Base-by-base conservation (phyloP, 169 alveolate species). In the Eimeria acervulina region DNA sequence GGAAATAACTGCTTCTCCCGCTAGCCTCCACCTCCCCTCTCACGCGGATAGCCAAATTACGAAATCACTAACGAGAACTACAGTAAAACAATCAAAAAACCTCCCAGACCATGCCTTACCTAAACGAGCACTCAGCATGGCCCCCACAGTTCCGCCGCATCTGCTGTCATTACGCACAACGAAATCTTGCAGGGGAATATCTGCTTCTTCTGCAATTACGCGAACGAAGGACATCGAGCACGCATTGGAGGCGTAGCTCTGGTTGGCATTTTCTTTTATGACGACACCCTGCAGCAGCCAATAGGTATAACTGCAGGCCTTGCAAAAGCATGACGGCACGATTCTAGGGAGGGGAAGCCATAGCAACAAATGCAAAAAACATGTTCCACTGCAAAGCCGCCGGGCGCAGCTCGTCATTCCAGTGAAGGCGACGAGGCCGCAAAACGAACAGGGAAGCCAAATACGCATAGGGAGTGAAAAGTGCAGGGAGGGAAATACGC, bases 131-230 rank as follows among this genome's bases (percentile, higher is more conserved):
- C 99, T 97, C 95, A 98, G 97, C 95, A 98, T 97, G 40, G 99
- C 99, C 17, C 99, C 99, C 59, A 99, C 98, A 13, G 99, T 99
- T 38, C 99, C 97, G 40, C 99, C 99, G 96, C 99, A 99, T 55
- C 99, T 99, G 13, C 99, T 97, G 88, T 98, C 99, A 94, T 99
- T 98, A 95, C 97, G 98, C 21, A 99, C 99, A 36, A 99, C 98
- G 94, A 99, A 99, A 52, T 98, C 99, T 96, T 99, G 99, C 33
- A 98, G 72, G 15, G 99, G 99, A 36, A 95, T 93, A 8, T 38
- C 59, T 38, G 83, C 90, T 23, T 59, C 84, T 23, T 33, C 74
- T 8, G 96, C 95, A 51, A 96, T 68, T 4, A 33, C 92, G 13
- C 96, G 59, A 6, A 88, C 17, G 31, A 93, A 44, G 17, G 96